Conservation (phyloP, 176 grass and related monocot species). For the Aegilops sharonensis region DNA sequence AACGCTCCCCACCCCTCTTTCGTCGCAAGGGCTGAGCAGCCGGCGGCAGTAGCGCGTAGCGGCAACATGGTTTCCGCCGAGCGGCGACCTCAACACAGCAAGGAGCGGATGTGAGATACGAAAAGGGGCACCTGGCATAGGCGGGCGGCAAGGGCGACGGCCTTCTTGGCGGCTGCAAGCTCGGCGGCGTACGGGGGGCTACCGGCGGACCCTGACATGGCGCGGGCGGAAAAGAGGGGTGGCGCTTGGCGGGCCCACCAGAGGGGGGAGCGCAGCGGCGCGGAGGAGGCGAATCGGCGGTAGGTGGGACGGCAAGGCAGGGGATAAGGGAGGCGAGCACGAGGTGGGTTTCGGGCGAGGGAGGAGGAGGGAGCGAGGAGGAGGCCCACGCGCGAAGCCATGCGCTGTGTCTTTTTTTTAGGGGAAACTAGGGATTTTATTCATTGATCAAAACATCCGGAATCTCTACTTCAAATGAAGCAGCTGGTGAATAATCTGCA, state of each 20-base stretch:
- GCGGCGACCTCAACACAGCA: neutral
- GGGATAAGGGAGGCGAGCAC: neutral
- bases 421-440: too few species aligned
- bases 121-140: conserved; percentile 69
- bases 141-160: conserved; percentile 69
- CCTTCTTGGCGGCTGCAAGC: conserved; percentile 91
- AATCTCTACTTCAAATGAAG: too few species aligned
- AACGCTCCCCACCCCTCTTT: too few species aligned
- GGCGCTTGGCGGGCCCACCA: neutral
- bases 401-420: neutral
- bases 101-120: neutral
- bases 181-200: conserved; percentile 67
- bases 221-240: neutral
- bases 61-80: neutral
- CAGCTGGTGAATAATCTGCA: too few species aligned
- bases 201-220: conserved; percentile 30
- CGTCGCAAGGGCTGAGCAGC: too few species aligned
- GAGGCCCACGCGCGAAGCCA: conserved; percentile 41
- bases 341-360: neutral
- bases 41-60: too few species aligned
- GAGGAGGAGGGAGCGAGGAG: neutral
- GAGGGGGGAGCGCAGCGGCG: neutral
- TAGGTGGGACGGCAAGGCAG: neutral
- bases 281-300: neutral
- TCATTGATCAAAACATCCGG: too few species aligned